A percentile compares a stretch with the other conserved stretches of the same genome.
Evolutionary conservation across 2,329 filamentous ascomycete genomes (phyloP).

Genomic region (Diaporthe humulicola): DNA sequence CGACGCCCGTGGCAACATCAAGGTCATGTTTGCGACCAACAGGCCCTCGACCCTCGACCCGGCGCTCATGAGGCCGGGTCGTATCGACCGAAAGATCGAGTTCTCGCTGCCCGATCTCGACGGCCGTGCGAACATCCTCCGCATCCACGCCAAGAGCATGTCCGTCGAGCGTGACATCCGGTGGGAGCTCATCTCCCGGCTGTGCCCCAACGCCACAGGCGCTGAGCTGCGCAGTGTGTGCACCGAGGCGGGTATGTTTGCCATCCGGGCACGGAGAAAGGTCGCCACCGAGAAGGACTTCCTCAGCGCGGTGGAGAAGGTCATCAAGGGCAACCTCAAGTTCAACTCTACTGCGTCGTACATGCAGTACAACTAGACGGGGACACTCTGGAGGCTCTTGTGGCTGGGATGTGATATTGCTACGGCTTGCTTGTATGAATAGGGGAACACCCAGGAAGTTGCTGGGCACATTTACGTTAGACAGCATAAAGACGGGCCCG

Average conservation of each 20-base stretch:
- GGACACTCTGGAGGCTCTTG: slow-evolving; percentile 9
- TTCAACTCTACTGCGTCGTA: slow-evolving; percentile 99
- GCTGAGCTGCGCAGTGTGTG: slow-evolving; percentile 96
- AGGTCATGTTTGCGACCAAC: slow-evolving; percentile 99
- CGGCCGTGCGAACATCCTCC: slow-evolving; percentile 95
- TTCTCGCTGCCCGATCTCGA: slow-evolving; percentile 98
- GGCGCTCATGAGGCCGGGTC: slow-evolving; percentile 95
- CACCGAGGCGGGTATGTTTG: slow-evolving; percentile 98
- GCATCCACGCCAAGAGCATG: slow-evolving; percentile 99
- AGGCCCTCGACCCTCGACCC: slow-evolving; percentile 94
- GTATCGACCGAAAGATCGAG: slow-evolving; percentile 99
- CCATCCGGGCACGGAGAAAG: slow-evolving; percentile 94
- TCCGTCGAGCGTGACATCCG: slow-evolving; percentile 98
- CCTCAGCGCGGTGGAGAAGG: slow-evolving; percentile 97
- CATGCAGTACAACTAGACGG: slow-evolving; percentile 94
- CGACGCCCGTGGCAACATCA: slow-evolving; percentile 97
- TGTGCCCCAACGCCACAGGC: slow-evolving; percentile 97
- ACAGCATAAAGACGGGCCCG: slow-evolving; percentile 36
- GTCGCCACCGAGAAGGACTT: slow-evolving; percentile 99
- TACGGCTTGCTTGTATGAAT: slow-evolving; percentile 43
- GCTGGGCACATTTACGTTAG: slow-evolving; percentile 38
- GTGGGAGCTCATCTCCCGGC: slow-evolving; percentile 97
- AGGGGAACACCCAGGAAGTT: slow-evolving; percentile 37
- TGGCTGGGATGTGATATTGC: slow-evolving; percentile 7
- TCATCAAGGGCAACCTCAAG: slow-evolving; percentile 99